phyloP scores from a whole-genome alignment of 768 basidiomycete species.

The Pulveroboletus frians region DNA sequence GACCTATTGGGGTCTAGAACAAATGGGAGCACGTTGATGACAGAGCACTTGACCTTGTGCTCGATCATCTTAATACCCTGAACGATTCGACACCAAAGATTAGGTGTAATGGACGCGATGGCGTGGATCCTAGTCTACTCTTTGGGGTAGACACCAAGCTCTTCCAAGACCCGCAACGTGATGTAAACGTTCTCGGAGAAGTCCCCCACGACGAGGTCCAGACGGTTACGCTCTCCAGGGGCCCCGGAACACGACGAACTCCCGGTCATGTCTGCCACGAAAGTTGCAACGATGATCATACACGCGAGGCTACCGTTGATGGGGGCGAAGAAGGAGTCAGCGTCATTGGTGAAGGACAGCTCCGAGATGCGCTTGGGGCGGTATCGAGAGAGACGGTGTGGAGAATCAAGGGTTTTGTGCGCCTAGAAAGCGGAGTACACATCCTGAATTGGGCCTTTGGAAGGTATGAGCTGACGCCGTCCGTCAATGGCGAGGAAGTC shows the following conservation, averaged over 20 bases:
- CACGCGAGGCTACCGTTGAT: neutral
- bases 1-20: conserved; percentile 44
- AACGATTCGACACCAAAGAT: conserved; percentile 90
- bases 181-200: conserved; percentile 6
- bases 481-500: conserved; percentile 22
- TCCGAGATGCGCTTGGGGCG: conserved; percentile 43
- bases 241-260: conserved; percentile 23
- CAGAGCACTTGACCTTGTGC: conserved; percentile 69
- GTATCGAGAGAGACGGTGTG: conserved; percentile 69
- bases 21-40: conserved; percentile 88
- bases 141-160: conserved; percentile 90
- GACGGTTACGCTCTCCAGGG: conserved; percentile 59
- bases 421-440: conserved; percentile 37
- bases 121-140: conserved; percentile 72
- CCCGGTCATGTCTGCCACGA: conserved; percentile 18
- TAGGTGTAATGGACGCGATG: conserved; percentile 54
- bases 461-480: conserved; percentile 60
- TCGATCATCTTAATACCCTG: conserved; percentile 84
- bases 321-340: conserved; percentile 13
- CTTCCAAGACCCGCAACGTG: conserved; percentile 36
- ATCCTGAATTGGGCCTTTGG: conserved; percentile 96
- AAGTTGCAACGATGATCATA: conserved; percentile 2
- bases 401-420: conserved; percentile 85
- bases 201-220: conserved; percentile 83
- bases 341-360: conserved; percentile 32